phyloP scores from a whole-genome alignment of 495 filamentous ascomycete species.

The Hyaloscypha finlandica region DNA sequence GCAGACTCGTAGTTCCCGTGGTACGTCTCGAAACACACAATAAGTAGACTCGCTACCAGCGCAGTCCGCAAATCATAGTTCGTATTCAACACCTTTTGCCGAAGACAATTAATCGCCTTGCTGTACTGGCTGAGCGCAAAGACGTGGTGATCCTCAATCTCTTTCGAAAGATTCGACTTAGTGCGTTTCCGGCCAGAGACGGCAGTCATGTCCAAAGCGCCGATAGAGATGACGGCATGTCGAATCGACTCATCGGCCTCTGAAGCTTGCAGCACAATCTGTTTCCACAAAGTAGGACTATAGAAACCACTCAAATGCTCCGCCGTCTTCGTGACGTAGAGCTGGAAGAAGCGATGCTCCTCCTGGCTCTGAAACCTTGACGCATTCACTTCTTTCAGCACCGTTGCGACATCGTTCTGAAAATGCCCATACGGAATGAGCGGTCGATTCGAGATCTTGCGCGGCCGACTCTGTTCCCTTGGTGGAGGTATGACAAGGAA shows the following conservation, averaged over 20 bases:
- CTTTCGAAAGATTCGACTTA: not conserved
- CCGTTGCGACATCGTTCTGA: not conserved
- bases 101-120: conserved; percentile 1
- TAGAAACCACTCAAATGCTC: not conserved
- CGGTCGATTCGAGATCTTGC: not conserved
- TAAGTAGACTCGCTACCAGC: not conserved
- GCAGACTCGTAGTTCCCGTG: not conserved
- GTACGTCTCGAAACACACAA: conserved; percentile 8
- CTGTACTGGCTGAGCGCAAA: conserved; percentile 7
- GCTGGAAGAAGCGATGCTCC: conserved; percentile 3
- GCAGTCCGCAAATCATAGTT: not conserved
- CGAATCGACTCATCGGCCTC: not conserved
- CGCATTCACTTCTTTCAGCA: not conserved
- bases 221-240: not conserved
- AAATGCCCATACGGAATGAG: not conserved
- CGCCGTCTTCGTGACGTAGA: not conserved
- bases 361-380: not conserved
- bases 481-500: not conserved
- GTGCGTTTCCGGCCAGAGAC: not conserved
- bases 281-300: not conserved
- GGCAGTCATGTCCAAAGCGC: not conserved
- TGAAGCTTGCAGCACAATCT: conserved; percentile 1
- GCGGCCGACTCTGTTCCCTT: not conserved
- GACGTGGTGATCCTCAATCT: not conserved
- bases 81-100: not conserved